Percentiles rank a stretch among this genome's conserved stretches.
Evolutionary conservation across 441 rosid genomes (phyloP).

Genomic region (Pelargonium citronellum): DNA sequence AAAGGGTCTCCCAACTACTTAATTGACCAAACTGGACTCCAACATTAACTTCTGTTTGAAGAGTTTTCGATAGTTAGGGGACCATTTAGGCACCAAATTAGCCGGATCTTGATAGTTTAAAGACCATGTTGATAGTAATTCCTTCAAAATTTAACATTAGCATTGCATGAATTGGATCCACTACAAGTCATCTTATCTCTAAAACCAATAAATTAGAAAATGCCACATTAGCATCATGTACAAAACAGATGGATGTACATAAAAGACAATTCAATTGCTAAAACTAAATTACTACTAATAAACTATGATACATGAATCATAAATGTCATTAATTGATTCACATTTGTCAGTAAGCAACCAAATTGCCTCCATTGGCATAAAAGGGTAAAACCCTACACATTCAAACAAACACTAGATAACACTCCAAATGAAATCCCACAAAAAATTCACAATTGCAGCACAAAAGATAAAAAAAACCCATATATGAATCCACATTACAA

Average conservation of each 20-base stretch:
- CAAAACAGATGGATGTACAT: too few species aligned
- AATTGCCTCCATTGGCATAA: background rate
- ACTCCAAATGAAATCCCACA: background rate
- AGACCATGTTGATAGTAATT: too few species aligned
- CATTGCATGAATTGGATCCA: background rate
- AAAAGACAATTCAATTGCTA: background rate
- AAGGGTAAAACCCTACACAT: background rate
- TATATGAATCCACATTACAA: background rate
- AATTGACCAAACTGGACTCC: too few species aligned
- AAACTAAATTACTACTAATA: background rate
- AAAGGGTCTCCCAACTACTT: too few species aligned
- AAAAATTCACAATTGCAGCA: background rate
- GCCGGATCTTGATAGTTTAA: too few species aligned
- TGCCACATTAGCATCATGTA: background rate
- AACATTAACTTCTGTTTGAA: too few species aligned
- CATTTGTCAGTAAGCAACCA: background rate
- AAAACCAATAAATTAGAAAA: background rate
- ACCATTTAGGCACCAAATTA: background rate
- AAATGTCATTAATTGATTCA: background rate
- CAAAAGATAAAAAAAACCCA: background rate
- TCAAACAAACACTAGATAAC: background rate
- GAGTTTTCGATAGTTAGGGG: background rate
- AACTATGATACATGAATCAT: background rate
- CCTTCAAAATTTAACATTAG: too few species aligned
- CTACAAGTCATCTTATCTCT: conserved; percentile 1